These are phyloP conservation scores for Fraxinus platypoda DNA, from an alignment of 305 asterid species.

Conservation along the genomic window DNA sequence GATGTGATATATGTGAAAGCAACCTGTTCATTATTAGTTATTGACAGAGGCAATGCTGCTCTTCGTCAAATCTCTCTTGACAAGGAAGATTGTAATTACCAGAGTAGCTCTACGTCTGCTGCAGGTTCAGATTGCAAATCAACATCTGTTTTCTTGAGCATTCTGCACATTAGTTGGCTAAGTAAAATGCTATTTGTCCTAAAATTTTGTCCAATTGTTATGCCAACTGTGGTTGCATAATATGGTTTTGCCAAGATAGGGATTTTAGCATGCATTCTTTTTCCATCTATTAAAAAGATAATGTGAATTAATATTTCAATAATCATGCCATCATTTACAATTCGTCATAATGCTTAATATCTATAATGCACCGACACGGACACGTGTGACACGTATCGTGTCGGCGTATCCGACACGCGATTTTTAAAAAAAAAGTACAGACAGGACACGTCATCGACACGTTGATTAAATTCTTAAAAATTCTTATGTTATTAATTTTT, in stretches of 20 bases:
- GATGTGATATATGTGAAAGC: conserved; percentile 79
- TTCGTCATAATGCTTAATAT: not conserved
- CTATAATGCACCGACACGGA: too few relatives aligned
- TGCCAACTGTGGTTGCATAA: not conserved
- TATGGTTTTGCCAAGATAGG: not conserved
- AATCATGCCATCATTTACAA: not conserved
- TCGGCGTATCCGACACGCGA: too few relatives aligned
- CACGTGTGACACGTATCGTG: too few relatives aligned
- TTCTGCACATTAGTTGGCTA: not conserved
- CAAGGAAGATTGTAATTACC: conserved; percentile 76
- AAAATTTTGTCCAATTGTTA: not conserved
- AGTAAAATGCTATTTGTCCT: not conserved
- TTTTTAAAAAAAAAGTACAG: too few relatives aligned
- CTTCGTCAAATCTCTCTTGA: conserved; percentile 84
- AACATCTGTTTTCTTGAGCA: not conserved
- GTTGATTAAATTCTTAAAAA: too few relatives aligned
- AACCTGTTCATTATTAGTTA: conserved; percentile 79
- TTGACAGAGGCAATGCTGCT: conserved; percentile 98
- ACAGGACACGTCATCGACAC: too few relatives aligned
- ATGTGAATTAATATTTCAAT: not conserved
- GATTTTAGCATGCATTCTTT: not conserved
- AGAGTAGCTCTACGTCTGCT: conserved; percentile 59
- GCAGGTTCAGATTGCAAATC: conserved; percentile 46
- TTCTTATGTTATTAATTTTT: too few relatives aligned
- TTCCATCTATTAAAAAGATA: not conserved